Base-by-base conservation (phyloP, 495 filamentous ascomycete genomes). In the Durotheca rogersii region DNA sequence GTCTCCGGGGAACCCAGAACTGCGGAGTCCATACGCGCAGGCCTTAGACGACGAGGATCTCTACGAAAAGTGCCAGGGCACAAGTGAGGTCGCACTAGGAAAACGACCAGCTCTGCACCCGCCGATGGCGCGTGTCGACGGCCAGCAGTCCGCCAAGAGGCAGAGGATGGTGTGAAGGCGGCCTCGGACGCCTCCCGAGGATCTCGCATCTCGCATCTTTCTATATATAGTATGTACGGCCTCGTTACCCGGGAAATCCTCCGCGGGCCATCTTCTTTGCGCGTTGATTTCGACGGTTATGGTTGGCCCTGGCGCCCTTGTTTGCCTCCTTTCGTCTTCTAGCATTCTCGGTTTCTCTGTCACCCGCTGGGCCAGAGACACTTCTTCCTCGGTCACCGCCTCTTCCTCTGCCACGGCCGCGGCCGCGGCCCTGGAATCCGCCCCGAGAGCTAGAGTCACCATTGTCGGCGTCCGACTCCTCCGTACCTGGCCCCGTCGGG, bases 221-320 rank as follows among this genome's bases (percentile, higher is more conserved):
- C 9, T 31, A 19, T 16, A 25, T 23, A 35, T 18, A 11, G 9
- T 4, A n/a, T 14, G 9, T 4, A n/a, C 11, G 29, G 7, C 11
- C 19, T 27, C n/a, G 16, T 67, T 49, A 82, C 14, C 75, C 80
- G 29, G 78, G 70, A 52, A 83, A 62, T 6, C 77, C 80, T 39
- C 77, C 80, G 29, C 83, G 76, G 14, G 81, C 83, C 76, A 92
- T 87, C 74, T 93, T 93, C 67, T 74, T 86, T 41, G 87, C 85
- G 29, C 85, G 70, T 61, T 86, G 83, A 47, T 90, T 82, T 51
- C 85, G 78, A 39, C 86, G 80, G 51, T 76, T 80, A 57, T 89
- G 81, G 44, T 86, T 83, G 49, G 78, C 81, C 47, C 72, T 80
- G 2, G 75, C 78, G 18, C 75, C 78, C 51, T 80, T 88, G 38